Percentiles rank a stretch among this genome's conserved stretches.
These are phyloP conservation scores for Excoecaria agallocha DNA, from an alignment of 345 rosid genomes.

Conservation along the genomic window DNA sequence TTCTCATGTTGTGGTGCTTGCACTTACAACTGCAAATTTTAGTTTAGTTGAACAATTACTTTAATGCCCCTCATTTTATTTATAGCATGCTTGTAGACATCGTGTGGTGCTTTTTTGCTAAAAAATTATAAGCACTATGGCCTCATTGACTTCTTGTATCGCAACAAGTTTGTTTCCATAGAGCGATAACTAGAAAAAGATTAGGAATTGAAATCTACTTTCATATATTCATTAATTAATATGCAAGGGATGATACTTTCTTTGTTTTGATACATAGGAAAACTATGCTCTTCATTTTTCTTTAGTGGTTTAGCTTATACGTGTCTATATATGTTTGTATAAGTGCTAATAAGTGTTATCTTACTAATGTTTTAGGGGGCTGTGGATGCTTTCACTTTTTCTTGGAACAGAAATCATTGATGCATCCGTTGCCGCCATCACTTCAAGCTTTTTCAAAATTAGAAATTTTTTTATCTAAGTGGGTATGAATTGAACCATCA, in stretches of 20 bases:
- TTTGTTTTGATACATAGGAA: no score
- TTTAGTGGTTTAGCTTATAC: background rate
- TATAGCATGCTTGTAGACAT: background rate
- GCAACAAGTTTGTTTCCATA: no score
- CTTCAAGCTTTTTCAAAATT: constrained; percentile 68
- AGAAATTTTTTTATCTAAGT: constrained; percentile 91
- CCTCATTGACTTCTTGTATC: background rate
- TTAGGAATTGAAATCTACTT: no score
- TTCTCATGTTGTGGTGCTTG: constrained; percentile 76
- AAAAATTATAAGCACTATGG: background rate
- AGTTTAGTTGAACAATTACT: constrained; percentile 48
- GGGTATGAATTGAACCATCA: constrained; percentile 69
- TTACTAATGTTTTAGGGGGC: constrained; percentile 45
- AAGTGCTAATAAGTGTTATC: constrained; percentile 5
- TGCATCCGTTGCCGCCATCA: constrained; percentile 91
- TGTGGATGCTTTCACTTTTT: constrained; percentile 92
- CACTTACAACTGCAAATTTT: constrained; percentile 74
- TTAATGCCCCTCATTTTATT: background rate
- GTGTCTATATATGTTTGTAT: background rate
- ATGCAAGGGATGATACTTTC: no score
- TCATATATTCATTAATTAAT: no score
- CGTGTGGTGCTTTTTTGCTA: background rate
- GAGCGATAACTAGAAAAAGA: no score
- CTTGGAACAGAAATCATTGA: constrained; percentile 88
- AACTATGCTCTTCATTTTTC: background rate